These are phyloP conservation scores for Phyllosticta citriasiana DNA, from an alignment of 2,329 filamentous ascomycete genomes.

Conservation along the genomic window DNA sequence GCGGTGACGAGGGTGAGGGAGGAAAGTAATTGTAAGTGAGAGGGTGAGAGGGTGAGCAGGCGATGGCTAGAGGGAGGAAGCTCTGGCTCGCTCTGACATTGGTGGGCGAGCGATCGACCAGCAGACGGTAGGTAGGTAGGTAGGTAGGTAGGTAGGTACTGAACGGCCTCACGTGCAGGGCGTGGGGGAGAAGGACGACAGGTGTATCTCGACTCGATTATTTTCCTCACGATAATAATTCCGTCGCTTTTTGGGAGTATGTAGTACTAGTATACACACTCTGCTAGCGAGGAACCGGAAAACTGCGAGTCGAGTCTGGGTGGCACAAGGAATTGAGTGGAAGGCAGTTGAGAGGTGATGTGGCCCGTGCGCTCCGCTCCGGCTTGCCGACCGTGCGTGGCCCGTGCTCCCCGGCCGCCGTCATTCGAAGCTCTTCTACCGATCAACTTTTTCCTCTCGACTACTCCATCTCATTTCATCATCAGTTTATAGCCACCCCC, in stretches of 20 bases:
- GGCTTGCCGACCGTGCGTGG: neutral
- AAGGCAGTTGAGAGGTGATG: too few relatives aligned
- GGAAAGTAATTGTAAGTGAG: too few relatives aligned
- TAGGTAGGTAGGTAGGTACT: neutral
- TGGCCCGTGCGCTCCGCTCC: neutral
- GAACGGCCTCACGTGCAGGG: neutral
- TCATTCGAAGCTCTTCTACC: conserved; percentile 9
- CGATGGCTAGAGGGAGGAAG: neutral
- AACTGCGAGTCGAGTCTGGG: too few relatives aligned
- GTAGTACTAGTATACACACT: too few relatives aligned
- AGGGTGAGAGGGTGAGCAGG: neutral
- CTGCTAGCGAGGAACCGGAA: too few relatives aligned
- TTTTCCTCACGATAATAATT: too few relatives aligned
- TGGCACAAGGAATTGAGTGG: neutral
- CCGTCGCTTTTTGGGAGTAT: too few relatives aligned
- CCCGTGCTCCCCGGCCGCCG: neutral
- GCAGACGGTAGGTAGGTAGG: neutral
- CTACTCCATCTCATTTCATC: conserved; percentile 18
- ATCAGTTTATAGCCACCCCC: conserved; percentile 17
- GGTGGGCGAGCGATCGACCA: neutral
- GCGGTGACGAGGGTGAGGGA: neutral
- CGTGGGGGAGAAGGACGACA: neutral
- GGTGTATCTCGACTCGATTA: neutral
- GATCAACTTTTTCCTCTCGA: conserved; percentile 17
- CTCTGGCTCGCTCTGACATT: neutral